A percentile compares a stretch with the other conserved stretches of the same genome.
Conservation (phyloP, 1,284 basidiomycete genomes). For the Microbotryum silenes-acaulis region DNA sequence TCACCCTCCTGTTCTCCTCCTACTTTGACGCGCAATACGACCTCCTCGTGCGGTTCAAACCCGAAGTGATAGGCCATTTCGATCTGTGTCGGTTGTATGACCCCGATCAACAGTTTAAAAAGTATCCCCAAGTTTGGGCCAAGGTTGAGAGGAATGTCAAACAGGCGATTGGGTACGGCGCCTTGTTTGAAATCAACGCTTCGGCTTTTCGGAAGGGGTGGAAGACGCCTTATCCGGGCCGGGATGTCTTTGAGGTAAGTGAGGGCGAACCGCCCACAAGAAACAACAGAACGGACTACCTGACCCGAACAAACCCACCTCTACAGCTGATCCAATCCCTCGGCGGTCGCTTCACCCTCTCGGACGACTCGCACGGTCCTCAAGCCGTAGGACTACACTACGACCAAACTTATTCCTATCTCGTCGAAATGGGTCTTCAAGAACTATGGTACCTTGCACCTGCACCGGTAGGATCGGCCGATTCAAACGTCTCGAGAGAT, state of each 20-base stretch:
- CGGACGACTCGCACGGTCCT: constrained; percentile 92
- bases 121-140: constrained; percentile 51
- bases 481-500: background rate
- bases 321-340: constrained; percentile 57
- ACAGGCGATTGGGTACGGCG: constrained; percentile 72
- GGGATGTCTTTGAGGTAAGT: constrained; percentile 65
- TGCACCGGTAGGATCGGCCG: background rate
- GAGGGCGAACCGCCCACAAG: too few relatives aligned
- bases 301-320: too few relatives aligned
- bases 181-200: constrained; percentile 86
- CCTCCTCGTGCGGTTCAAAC: constrained; percentile 61
- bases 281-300: too few relatives aligned
- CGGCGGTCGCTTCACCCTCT: constrained; percentile 71
- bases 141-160: constrained; percentile 68
- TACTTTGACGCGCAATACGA: constrained; percentile 80
- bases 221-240: constrained; percentile 71
- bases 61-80: constrained; percentile 87
- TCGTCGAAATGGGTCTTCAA: constrained; percentile 53
- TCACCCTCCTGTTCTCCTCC: constrained; percentile 47
- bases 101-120: constrained; percentile 47
- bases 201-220: constrained; percentile 90
- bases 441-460: constrained; percentile 60
- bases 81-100: constrained; percentile 79
- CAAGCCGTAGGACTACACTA: constrained; percentile 85
- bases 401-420: constrained; percentile 56